Evolutionary conservation across 2,329 filamentous ascomycete species (phyloP).

Genomic region (Aspergillus ochraceus): DNA sequence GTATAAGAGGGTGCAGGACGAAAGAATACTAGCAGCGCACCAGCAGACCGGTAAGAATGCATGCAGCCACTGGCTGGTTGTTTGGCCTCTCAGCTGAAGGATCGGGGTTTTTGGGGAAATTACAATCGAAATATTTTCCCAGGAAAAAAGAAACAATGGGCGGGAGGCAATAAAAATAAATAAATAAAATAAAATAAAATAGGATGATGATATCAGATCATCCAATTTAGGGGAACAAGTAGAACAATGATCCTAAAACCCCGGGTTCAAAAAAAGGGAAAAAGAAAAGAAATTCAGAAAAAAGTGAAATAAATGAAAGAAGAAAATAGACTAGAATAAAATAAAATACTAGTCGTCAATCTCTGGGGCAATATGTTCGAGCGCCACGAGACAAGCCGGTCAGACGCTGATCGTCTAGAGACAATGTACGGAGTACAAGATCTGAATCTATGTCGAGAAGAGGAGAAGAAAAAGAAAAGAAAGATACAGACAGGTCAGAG

Average conservation of each 20-base stretch:
- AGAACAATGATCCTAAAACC: slow-evolving; percentile 5
- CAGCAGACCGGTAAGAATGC: slow-evolving; percentile 7
- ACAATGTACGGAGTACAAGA: background rate
- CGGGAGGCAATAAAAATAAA: slow-evolving; percentile 3
- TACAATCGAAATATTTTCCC: slow-evolving; percentile 3
- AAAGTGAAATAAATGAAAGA: background rate
- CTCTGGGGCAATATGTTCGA: slow-evolving; percentile 11
- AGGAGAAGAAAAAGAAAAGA: background rate
- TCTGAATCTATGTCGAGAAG: background rate
- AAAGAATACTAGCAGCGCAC: slow-evolving; percentile 8
- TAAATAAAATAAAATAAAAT: background rate
- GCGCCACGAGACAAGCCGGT: slow-evolving; percentile 17
- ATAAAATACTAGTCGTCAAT: slow-evolving; percentile 7
- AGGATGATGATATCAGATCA: background rate
- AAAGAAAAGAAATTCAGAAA: slow-evolving; percentile 9
- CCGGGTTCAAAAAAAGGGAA: slow-evolving; percentile 7
- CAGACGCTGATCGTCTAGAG: slow-evolving; percentile 17
- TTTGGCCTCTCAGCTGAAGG: slow-evolving; percentile 3
- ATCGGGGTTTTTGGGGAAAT: background rate
- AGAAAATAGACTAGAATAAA: slow-evolving; percentile 2
- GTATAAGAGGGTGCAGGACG: slow-evolving; percentile 1
- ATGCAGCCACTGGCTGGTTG: slow-evolving; percentile 6
- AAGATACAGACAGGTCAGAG: slow-evolving; percentile 1
- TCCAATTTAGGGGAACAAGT: background rate
- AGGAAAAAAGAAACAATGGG: background rate